phyloP scores from a whole-genome alignment of 345 rosid species.

The Geranium brycei region DNA sequence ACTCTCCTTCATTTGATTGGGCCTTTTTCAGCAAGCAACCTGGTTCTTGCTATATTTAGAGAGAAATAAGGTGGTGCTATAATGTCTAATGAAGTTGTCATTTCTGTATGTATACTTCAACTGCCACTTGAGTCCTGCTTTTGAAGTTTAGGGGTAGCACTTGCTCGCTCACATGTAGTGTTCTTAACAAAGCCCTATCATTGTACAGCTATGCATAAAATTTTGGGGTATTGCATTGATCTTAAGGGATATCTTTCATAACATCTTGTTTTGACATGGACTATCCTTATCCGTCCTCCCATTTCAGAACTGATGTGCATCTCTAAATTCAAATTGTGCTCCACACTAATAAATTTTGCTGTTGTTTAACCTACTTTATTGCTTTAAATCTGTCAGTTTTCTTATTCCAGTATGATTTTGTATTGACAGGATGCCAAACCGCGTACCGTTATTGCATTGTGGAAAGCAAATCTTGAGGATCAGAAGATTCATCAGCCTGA shows the following conservation, averaged over 20 bases:
- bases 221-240: not conserved
- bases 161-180: not conserved
- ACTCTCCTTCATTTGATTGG: not conserved
- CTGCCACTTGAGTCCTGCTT: not conserved
- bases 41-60: not conserved
- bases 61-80: not conserved
- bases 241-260: not conserved
- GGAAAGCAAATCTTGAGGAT: constrained; percentile 85
- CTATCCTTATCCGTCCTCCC: not conserved
- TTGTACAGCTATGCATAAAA: not conserved
- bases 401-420: constrained; percentile 2
- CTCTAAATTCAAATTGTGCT: not conserved
- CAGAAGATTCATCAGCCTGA: constrained; percentile 59
- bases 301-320: not conserved
- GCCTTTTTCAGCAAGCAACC: not conserved
- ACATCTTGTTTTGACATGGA: too few relatives aligned
- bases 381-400: not conserved
- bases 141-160: not conserved
- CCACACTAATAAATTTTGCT: not conserved
- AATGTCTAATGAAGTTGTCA: not conserved
- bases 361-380: not conserved
- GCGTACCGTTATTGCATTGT: constrained; percentile 56
- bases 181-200: not conserved
- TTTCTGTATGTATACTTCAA: not conserved
- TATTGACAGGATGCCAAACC: constrained; percentile 76